Evolutionary conservation across 2,329 filamentous ascomycete genomes (phyloP), one percentile per base, ranked within the genome.

Genomic region (Cercospora zeina): DNA sequence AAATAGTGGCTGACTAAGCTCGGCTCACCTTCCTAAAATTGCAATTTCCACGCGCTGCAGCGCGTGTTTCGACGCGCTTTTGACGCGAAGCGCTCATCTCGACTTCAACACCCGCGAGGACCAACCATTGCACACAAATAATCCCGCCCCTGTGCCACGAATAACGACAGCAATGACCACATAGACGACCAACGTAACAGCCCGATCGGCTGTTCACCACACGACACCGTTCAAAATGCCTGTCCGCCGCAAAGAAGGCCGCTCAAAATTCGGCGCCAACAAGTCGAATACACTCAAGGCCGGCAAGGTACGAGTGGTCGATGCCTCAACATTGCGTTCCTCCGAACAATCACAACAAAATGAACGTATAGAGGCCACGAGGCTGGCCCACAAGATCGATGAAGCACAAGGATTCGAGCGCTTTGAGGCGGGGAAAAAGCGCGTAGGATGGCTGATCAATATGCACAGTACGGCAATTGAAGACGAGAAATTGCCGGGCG

Each of bases 401-500:
- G 95, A 97, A 79, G 84, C 85, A 65, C 95, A 97, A 87, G 96
- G 95, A 58, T 99, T 99, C 76, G 83, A 88, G 34, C 89, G 93
- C 55, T 97, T 93, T 75, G 96, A 99, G 67, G 88, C 90, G 33
- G 95, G 91, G 53, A 86, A 89, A 74, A 91, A 89, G 78, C 89
- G 87, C 73, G 85, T 89, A 54, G 93, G 96, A 67, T 99, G 95
- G 95, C 85, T 99, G 3, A 91, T 93, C 70, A 99, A 97, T 73
- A 90, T 97, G 79, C 91, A 96, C 74, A 87, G 92, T 39, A 97
- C 95, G 0, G 86, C 87, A 11, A 83, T 99, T 50, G 81, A 96
- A 75, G 93, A 97, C 74, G 85, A 93, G 14, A 90, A 91, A 69
- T 84, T 90, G 50, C 88, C 89, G 1, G 90, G 91, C 63, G 95